These are phyloP conservation scores for Boletus pseudo-olivaceus DNA, from an alignment of 768 basidiomycete species.

Conservation along the genomic window DNA sequence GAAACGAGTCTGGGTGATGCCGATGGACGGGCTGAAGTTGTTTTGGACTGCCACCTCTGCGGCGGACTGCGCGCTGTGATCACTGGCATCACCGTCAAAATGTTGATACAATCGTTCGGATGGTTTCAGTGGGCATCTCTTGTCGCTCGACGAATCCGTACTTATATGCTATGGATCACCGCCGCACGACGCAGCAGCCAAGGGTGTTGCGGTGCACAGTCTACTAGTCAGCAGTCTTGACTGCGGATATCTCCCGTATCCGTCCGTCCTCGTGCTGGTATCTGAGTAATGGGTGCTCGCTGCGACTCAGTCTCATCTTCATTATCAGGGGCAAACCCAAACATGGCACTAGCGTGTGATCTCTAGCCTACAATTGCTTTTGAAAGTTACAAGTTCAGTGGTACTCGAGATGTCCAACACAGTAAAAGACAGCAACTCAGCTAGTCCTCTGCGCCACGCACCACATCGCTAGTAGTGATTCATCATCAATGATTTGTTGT, in stretches of 20 bases:
- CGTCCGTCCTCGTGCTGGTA: background rate
- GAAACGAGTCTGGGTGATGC: slow-evolving; percentile 7
- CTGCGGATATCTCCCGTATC: background rate
- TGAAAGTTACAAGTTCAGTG: too few species aligned
- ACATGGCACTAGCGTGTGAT: too few species aligned
- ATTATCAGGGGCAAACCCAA: too few species aligned
- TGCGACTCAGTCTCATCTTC: too few species aligned
- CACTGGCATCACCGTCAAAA: background rate
- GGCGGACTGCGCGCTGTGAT: slow-evolving; percentile 8
- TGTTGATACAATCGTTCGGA: background rate
- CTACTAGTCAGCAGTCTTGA: background rate
- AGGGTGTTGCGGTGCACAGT: background rate
- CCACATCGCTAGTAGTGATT: too few species aligned
- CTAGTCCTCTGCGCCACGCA: too few species aligned
- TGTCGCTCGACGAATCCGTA: background rate
- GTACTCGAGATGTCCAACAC: too few species aligned
- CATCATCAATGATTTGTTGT: too few species aligned
- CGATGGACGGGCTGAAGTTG: slow-evolving; percentile 5
- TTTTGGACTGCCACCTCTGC: slow-evolving; percentile 14
- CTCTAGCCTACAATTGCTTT: too few species aligned
- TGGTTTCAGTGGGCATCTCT: too few species aligned
- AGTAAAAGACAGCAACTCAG: too few species aligned
- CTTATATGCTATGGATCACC: background rate
- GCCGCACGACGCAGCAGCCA: background rate
- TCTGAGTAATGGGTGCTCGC: background rate